Percentiles rank a stretch among this genome's conserved stretches.
These are phyloP conservation scores for Diospyros kaki DNA, from an alignment of 148 eudicot species.

Conservation along the genomic window DNA sequence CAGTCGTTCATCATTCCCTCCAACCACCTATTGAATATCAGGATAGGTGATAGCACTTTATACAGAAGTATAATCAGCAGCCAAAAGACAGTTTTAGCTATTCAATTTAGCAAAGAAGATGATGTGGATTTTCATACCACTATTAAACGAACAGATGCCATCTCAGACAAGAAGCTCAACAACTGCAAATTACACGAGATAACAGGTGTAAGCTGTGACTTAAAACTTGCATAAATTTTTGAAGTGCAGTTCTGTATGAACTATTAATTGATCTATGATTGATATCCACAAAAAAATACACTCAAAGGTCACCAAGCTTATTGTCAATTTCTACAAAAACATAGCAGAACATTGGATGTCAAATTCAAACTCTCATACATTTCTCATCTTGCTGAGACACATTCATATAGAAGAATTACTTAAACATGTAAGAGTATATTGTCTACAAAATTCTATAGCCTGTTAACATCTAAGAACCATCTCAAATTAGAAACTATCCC, in stretches of 20 bases:
- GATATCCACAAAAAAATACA: not conserved
- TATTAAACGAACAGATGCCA: slow-evolving; percentile 70
- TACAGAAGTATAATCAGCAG: not conserved
- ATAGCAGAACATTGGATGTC: not conserved
- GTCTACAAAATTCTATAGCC: not conserved
- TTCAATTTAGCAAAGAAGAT: slow-evolving; percentile 11
- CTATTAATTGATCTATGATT: not conserved
- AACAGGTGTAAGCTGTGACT: not conserved
- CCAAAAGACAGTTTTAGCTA: not conserved
- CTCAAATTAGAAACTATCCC: not conserved
- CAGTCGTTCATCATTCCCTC: slow-evolving; percentile 71
- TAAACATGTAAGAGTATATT: not conserved
- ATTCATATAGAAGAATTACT: not conserved
- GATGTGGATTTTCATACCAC: slow-evolving; percentile 56
- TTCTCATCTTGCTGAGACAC: not conserved
- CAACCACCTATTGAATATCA: slow-evolving; percentile 58
- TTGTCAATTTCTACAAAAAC: not conserved
- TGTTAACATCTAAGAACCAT: not conserved
- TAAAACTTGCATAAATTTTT: not conserved
- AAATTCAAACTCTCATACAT: not conserved
- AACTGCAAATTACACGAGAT: slow-evolving; percentile 44
- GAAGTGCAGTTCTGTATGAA: not conserved
- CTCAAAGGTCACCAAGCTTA: not conserved
- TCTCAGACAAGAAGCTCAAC: slow-evolving; percentile 82
- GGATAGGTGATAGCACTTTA: not conserved